Evolutionary conservation across 2,329 filamentous ascomycete genomes (phyloP).

Genomic region (Xenosphaeropsis pyriputrescens): DNA sequence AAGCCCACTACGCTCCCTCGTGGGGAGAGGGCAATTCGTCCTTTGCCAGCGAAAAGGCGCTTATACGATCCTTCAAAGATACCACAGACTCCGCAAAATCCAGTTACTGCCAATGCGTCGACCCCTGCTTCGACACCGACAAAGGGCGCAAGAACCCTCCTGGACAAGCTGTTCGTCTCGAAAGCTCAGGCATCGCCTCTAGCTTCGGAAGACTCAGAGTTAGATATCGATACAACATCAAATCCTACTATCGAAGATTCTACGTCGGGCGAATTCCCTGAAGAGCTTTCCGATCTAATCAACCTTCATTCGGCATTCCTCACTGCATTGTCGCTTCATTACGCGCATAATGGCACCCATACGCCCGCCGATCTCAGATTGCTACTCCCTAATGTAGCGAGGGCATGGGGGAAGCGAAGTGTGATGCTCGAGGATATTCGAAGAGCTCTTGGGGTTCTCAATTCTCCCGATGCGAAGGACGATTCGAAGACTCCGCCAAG

Average conservation of each 20-base stretch:
- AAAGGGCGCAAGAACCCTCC: slow-evolving; percentile 14
- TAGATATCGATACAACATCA: slow-evolving; percentile 1
- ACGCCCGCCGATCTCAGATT: slow-evolving; percentile 48
- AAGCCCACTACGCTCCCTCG: background rate
- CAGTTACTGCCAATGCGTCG: slow-evolving; percentile 3
- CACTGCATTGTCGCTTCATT: slow-evolving; percentile 52
- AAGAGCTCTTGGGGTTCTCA: slow-evolving; percentile 49
- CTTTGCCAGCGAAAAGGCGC: slow-evolving; percentile 3
- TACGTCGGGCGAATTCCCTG: slow-evolving; percentile 24
- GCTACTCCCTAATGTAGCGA: slow-evolving; percentile 46
- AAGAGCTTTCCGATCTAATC: slow-evolving; percentile 42
- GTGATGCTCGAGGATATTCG: slow-evolving; percentile 53
- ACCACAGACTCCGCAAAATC: slow-evolving; percentile 14
- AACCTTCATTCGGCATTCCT: slow-evolving; percentile 52
- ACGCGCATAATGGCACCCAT: slow-evolving; percentile 50
- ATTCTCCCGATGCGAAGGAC: slow-evolving; percentile 13
- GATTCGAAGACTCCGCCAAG: slow-evolving; percentile 21
- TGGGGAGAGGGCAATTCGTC: slow-evolving; percentile 5
- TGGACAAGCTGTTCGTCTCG: slow-evolving; percentile 15
- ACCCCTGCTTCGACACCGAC: slow-evolving; percentile 14
- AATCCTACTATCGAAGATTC: slow-evolving; percentile 1
- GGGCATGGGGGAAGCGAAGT: slow-evolving; percentile 57
- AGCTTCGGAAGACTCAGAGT: slow-evolving; percentile 3
- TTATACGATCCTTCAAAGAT: slow-evolving; percentile 2
- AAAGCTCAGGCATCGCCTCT: slow-evolving; percentile 1